A percentile compares a stretch with the other conserved stretches of the same genome.
Conservation (phyloP, 2,329 filamentous ascomycete genomes). For the Aspergillus novofumigatus region DNA sequence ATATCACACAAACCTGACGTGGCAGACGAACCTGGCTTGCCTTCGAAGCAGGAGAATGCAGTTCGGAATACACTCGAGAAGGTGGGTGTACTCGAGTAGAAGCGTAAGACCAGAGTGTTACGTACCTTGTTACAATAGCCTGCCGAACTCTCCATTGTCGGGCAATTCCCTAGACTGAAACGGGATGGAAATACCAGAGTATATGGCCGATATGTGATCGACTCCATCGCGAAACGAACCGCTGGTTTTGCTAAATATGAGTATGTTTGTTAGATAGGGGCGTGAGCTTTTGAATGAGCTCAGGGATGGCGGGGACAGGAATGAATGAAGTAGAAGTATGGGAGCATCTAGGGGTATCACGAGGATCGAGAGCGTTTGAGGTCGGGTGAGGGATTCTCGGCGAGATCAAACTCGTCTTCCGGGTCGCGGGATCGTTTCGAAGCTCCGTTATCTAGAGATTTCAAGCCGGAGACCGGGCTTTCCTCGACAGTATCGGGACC, state of each 20-base stretch:
- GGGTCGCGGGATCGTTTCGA: constrained; percentile 34
- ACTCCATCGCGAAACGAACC: constrained; percentile 1
- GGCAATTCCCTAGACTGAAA: background rate
- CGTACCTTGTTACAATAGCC: constrained; percentile 13
- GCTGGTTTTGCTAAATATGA: background rate
- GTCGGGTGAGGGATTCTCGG: constrained; percentile 33
- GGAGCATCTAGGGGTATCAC: constrained; percentile 17
- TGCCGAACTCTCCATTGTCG: background rate
- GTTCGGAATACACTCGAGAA: constrained; percentile 2
- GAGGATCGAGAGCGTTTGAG: constrained; percentile 52
- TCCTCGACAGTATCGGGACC: constrained; percentile 20
- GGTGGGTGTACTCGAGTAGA: constrained; percentile 1
- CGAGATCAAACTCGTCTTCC: constrained; percentile 32
- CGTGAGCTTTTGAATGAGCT: background rate
- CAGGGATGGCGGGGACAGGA: constrained; percentile 1
- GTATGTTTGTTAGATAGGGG: background rate
- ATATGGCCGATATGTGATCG: background rate
- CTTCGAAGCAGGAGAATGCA: background rate
- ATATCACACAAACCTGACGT: constrained; percentile 17
- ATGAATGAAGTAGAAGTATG: background rate
- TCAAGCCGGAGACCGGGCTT: constrained; percentile 13
- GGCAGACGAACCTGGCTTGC: constrained; percentile 1
- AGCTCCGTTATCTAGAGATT: constrained; percentile 19
- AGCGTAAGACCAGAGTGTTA: constrained; percentile 6
- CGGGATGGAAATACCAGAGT: background rate